Percentiles rank a stretch among this genome's conserved stretches.
Conservation (phyloP, 345 rosid genomes). For the Balakata baccata region DNA sequence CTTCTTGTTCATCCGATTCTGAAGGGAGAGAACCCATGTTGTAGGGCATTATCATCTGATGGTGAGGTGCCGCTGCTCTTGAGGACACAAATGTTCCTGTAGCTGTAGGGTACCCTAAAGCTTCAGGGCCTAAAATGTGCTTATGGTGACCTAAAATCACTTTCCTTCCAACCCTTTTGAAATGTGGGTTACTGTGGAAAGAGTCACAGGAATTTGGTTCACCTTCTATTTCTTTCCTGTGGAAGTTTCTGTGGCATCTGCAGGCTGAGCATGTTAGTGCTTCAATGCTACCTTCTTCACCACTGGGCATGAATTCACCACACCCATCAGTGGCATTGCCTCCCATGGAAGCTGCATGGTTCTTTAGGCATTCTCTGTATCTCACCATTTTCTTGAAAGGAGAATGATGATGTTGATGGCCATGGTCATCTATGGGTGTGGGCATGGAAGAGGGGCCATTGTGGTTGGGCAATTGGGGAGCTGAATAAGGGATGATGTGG, state of each 20-base stretch:
- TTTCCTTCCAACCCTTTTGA: conserved; percentile 42
- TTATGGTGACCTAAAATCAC: conserved; percentile 47
- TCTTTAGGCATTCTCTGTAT: conserved; percentile 83
- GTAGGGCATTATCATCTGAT: conserved; percentile 74
- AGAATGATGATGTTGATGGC: conserved; percentile 28
- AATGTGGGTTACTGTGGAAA: conserved; percentile 17
- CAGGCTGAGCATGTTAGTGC: conserved; percentile 88
- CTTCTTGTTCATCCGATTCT: conserved; percentile 63
- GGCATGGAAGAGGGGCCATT: neutral
- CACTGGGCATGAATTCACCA: conserved; percentile 95
- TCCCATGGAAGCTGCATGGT: conserved; percentile 92
- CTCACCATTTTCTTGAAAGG: conserved; percentile 48
- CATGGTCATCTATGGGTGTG: neutral
- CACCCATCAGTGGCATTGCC: conserved; percentile 89
- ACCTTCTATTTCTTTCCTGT: conserved; percentile 73
- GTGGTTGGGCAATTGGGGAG: conserved; percentile 30
- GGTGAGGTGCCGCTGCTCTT: conserved; percentile 28
- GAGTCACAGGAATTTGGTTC: conserved; percentile 30
- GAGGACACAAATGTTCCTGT: conserved; percentile 28
- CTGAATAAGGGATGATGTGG: conserved; percentile 29
- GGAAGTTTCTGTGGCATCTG: conserved; percentile 89
- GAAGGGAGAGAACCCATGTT: conserved; percentile 57
- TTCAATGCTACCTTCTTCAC: conserved; percentile 80
- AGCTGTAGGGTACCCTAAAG: conserved; percentile 48
- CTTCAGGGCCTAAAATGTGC: conserved; percentile 39